A percentile compares a stretch with the other conserved stretches of the same genome.
These are phyloP conservation scores for Fusarium begoniae DNA, from an alignment of 2,329 filamentous ascomycete genomes.

Conservation along the genomic window DNA sequence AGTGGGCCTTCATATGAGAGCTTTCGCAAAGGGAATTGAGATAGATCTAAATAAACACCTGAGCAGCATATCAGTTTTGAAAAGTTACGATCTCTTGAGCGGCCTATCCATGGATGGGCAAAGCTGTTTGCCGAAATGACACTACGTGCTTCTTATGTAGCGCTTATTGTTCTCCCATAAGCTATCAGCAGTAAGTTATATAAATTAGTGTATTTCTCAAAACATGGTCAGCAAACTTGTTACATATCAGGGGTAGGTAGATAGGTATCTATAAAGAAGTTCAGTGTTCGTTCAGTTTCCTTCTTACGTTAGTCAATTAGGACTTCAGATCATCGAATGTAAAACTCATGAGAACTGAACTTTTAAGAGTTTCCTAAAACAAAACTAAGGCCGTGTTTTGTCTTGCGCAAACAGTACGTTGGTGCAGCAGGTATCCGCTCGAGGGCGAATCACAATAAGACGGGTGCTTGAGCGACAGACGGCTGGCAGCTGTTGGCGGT, in stretches of 20 bases:
- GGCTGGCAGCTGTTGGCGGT: slow-evolving; percentile 37
- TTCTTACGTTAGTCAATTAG: neutral
- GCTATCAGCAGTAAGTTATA: neutral
- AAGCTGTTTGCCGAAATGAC: neutral
- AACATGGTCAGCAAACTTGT: neutral
- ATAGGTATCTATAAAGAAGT: no score
- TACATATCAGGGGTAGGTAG: neutral
- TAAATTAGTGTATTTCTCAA: neutral
- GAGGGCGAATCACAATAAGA: slow-evolving; percentile 24
- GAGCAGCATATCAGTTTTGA: neutral
- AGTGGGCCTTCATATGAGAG: neutral
- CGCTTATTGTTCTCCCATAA: neutral
- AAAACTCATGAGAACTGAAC: neutral
- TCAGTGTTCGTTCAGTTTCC: neutral
- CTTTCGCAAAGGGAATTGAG: neutral
- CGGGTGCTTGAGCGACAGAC: slow-evolving; percentile 15
- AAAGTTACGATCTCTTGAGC: neutral
- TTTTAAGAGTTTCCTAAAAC: neutral
- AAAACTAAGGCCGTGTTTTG: neutral
- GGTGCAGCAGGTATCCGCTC: slow-evolving; percentile 23
- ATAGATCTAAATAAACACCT: neutral
- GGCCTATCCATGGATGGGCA: neutral
- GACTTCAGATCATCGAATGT: neutral
- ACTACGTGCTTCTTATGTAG: neutral
- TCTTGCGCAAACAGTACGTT: neutral